These are phyloP conservation scores for Basipetospora chlamydospora DNA, from an alignment of 2,329 filamentous ascomycete genomes.

Conservation along the genomic window DNA sequence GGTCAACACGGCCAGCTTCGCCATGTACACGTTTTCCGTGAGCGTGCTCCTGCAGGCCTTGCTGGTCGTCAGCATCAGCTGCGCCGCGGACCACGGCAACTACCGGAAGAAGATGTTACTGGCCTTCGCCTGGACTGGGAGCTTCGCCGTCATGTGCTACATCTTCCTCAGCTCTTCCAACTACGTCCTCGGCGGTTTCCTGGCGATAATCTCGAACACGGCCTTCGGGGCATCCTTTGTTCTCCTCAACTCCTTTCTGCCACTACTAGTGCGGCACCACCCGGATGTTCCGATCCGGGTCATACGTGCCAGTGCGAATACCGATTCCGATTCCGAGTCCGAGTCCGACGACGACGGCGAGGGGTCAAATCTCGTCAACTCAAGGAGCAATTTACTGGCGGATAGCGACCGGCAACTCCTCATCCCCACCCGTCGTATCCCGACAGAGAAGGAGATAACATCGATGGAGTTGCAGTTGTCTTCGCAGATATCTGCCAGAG, in stretches of 20 bases:
- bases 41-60: conserved; percentile 82
- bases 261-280: conserved; percentile 78
- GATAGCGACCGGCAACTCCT: not conserved
- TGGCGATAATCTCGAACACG: conserved; percentile 84
- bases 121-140: conserved; percentile 70
- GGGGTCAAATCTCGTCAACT: not conserved
- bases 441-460: conserved; percentile 27
- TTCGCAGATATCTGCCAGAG: conserved; percentile 79
- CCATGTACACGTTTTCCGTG: conserved; percentile 95
- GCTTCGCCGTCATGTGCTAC: conserved; percentile 76
- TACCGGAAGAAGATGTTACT: conserved; percentile 82
- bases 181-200: conserved; percentile 67
- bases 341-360: conserved; percentile 1
- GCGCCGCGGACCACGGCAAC: conserved; percentile 83
- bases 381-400: not conserved
- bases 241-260: conserved; percentile 86
- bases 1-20: conserved; percentile 92
- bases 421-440: not conserved
- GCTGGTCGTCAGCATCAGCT: conserved; percentile 90
- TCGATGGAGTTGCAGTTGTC: conserved; percentile 62
- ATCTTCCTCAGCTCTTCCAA: conserved; percentile 59
- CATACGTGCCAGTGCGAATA: conserved; percentile 8
- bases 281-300: conserved; percentile 24
- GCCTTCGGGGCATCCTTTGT: conserved; percentile 94
- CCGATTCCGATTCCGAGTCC: conserved; percentile 10